phyloP scores from a whole-genome alignment of 1,284 basidiomycete species.

The Moniliella sp. region DNA sequence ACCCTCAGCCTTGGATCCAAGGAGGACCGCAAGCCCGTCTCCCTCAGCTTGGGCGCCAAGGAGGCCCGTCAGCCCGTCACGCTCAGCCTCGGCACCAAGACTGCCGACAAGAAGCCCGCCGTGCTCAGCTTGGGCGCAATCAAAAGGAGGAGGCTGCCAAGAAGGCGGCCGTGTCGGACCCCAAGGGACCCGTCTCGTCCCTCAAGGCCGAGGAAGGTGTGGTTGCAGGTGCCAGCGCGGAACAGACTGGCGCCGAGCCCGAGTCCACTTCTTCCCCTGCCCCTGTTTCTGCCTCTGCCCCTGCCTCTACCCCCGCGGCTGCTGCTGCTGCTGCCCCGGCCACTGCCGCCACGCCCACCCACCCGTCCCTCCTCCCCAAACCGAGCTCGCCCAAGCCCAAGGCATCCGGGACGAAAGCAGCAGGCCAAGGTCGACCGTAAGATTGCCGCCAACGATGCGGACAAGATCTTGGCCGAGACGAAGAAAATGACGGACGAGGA shows the following conservation, averaged over 20 bases:
- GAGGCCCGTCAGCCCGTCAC: constrained; percentile 7
- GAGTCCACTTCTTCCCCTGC: too few species aligned
- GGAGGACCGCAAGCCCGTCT: constrained; percentile 6
- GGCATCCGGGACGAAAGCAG: constrained; percentile 5
- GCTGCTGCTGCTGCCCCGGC: constrained; percentile 4
- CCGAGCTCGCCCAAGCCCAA: constrained; percentile 1
- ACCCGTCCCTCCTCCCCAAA: constrained; percentile 1
- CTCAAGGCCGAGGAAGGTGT: constrained; percentile 1
- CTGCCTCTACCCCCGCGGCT: constrained; percentile 3
- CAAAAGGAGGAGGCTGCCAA: constrained; percentile 8
- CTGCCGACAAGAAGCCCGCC: constrained; percentile 8
- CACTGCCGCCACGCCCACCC: constrained; percentile 8
- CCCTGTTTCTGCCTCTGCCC: neutral
- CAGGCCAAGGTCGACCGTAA: constrained; percentile 9
- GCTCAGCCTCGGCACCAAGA: constrained; percentile 4
- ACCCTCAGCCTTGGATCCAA: constrained; percentile 6
- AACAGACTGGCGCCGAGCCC: too few species aligned
- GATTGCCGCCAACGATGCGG: constrained; percentile 16
- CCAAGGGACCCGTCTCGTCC: constrained; percentile 2
- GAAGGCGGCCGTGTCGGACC: constrained; percentile 14
- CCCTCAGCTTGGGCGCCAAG: constrained; percentile 5
- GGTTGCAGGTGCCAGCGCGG: constrained; percentile 1
- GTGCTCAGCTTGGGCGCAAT: constrained; percentile 4
- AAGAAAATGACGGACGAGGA: constrained; percentile 28
- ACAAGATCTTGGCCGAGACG: constrained; percentile 27